A percentile compares a stretch with the other conserved stretches of the same genome.
These are phyloP conservation scores for Rostrohypoxylon terebratum DNA, from an alignment of 495 filamentous ascomycete genomes.

Conservation along the genomic window DNA sequence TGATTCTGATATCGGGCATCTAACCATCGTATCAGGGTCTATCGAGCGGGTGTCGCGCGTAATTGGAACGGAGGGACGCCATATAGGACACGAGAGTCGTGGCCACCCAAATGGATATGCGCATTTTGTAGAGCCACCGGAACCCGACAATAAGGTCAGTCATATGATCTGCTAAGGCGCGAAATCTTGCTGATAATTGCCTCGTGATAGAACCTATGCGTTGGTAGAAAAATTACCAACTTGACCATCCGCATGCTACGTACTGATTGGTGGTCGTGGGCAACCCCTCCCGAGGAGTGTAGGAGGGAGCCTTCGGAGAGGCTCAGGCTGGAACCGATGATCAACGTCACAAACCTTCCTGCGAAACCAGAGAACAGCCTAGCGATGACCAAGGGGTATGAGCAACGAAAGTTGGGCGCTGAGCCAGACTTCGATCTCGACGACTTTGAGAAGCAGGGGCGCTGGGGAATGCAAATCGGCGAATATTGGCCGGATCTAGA, in stretches of 20 bases:
- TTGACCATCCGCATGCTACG: conserved; percentile 46
- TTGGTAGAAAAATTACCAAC: conserved; percentile 45
- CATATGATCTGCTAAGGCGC: background rate
- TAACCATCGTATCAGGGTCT: conserved; percentile 28
- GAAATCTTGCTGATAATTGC: background rate
- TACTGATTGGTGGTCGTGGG: conserved; percentile 50
- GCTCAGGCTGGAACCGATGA: conserved; percentile 48
- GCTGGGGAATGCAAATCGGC: conserved; percentile 43
- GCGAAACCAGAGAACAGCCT: conserved; percentile 15
- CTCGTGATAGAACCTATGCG: conserved; percentile 28
- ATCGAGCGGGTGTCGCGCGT: conserved; percentile 48
- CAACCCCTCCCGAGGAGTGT: conserved; percentile 4
- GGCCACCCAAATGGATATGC: conserved; percentile 38
- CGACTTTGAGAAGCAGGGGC: conserved; percentile 43
- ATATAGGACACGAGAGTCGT: conserved; percentile 33
- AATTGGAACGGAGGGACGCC: conserved; percentile 40
- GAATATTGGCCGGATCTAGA: conserved; percentile 47
- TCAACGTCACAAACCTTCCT: conserved; percentile 36
- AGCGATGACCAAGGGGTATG: conserved; percentile 43
- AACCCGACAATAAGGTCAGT: background rate
- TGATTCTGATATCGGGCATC: background rate
- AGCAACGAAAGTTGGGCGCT: conserved; percentile 38
- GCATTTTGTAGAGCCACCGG: conserved; percentile 18
- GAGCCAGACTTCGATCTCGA: conserved; percentile 46
- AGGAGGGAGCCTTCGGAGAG: conserved; percentile 18